Base-by-base conservation (phyloP, 2,329 filamentous ascomycete species). In the Ceratocystis ficicola region DNA sequence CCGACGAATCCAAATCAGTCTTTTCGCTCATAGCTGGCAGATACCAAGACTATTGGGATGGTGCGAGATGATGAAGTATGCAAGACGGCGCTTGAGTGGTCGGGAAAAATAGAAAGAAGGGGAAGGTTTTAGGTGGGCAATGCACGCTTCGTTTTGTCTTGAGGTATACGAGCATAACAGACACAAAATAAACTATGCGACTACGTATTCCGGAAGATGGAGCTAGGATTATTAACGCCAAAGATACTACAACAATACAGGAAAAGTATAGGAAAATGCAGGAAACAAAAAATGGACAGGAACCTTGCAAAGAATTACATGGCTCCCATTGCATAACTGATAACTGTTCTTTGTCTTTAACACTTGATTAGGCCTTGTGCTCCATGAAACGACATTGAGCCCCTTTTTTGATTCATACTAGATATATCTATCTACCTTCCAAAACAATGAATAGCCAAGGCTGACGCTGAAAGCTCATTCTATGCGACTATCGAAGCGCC, bases 11-110 rank as follows among this genome's bases (percentile, higher is more conserved):
- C 48, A 52, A 8, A 30, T 59, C 6, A 5, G 28, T 32, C 55
- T 30, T 30, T 36, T 59, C 55, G 12, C 55, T 59, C 55, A 59
- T 59, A 30, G 55, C 55, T 59, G 55, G 55, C 30, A 15, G 55
- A 52, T 25, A 25, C 48, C 48, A 28, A 28, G 15, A 15, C 48
- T 28, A 25, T 25, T 12, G 32, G 25, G 17, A 17, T 36, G 55
- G 22, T 59, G 28, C 25, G 25, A 20, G 46, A 30, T 30, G 55
- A 32, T n/a, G 25, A 36, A 36, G 36, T 41, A 59, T 15, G 28
- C 48, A 25, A 3, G 48, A 28, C 8, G 8, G 48, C 8, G 48
- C 10, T 52, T 15, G 48, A 10, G 48, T 52, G 3, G 28, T 17
- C 15, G 28, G n/a, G 7, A 36, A 4, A 55, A 2, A 55, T 10